Conservation (phyloP, 2,329 filamentous ascomycete species). For the Cladosporium sp. region DNA sequence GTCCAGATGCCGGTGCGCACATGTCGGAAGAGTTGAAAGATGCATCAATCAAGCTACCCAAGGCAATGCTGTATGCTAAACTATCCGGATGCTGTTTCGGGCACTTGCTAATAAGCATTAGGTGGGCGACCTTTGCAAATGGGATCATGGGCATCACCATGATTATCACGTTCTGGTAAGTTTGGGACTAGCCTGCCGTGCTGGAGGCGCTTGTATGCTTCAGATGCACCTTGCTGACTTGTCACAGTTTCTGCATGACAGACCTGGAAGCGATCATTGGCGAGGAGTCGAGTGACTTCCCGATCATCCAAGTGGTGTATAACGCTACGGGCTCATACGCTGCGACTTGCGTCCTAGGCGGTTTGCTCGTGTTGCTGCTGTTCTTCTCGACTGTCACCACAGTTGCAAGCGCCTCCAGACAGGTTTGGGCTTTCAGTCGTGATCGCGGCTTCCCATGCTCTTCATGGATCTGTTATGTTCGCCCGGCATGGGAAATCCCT, state of each 20-base stretch:
- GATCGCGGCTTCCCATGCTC: conserved; percentile 32
- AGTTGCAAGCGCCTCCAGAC: conserved; percentile 30
- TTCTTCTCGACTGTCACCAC: conserved; percentile 35
- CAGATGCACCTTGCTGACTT: not conserved
- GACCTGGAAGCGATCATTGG: conserved; percentile 1
- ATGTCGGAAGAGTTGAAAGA: conserved; percentile 35
- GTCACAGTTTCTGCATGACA: conserved; percentile 8
- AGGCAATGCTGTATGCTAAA: conserved; percentile 34
- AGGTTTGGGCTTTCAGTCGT: conserved; percentile 33
- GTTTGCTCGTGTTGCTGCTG: conserved; percentile 28
- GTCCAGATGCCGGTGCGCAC: conserved; percentile 37
- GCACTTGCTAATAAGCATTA: not conserved
- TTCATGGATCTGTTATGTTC: conserved; percentile 29
- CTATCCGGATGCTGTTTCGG: not conserved
- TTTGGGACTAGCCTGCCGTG: conserved; percentile 4
- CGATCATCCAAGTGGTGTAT: conserved; percentile 21
- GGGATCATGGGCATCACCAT: conserved; percentile 32
- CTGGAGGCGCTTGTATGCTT: conserved; percentile 26
- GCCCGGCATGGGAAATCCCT: conserved; percentile 29
- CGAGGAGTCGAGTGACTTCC: not conserved
- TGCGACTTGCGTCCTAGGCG: conserved; percentile 28
- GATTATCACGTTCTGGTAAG: conserved; percentile 35
- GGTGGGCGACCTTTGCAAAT: conserved; percentile 36
- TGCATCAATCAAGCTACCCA: conserved; percentile 40
- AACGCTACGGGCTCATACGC: conserved; percentile 27